Conservation (phyloP, 2,329 filamentous ascomycete genomes). For the Cladosporium phlei region DNA sequence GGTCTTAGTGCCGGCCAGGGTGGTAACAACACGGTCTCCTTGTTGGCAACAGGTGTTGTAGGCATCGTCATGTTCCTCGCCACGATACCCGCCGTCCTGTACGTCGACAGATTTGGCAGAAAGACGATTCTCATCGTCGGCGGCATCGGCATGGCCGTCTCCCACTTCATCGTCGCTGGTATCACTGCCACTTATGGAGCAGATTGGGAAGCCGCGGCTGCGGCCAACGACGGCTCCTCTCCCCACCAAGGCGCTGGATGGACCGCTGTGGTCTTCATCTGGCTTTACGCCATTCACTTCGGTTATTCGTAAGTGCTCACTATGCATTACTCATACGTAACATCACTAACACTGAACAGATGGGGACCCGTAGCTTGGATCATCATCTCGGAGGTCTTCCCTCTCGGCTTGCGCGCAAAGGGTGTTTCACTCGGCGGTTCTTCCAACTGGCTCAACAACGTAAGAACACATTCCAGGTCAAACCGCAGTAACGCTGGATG, state of each 20-base stretch:
- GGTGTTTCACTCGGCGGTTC: conserved; percentile 22
- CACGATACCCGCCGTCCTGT: conserved; percentile 63
- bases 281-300: conserved; percentile 70
- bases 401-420: conserved; percentile 25
- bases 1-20: conserved; percentile 42
- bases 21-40: conserved; percentile 49
- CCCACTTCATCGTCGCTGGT: conserved; percentile 53
- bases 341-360: background rate
- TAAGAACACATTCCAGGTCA: background rate
- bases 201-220: conserved; percentile 20
- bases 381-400: conserved; percentile 26
- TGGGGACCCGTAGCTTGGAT: conserved; percentile 70
- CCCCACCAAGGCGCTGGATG: conserved; percentile 55
- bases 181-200: conserved; percentile 49
- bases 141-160: conserved; percentile 26
- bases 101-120: conserved; percentile 55
- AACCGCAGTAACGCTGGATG: background rate
- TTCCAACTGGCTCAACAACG: conserved; percentile 25
- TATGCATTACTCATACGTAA: background rate
- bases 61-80: conserved; percentile 66
- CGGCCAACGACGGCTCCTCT: conserved; percentile 52
- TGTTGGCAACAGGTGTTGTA: conserved; percentile 66
- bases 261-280: conserved; percentile 64
- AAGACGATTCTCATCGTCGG: conserved; percentile 37
- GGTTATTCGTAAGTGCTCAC: conserved; percentile 52